These are phyloP conservation scores for Didymella pomorum DNA, from an alignment of 2,329 filamentous ascomycete genomes.

Conservation along the genomic window DNA sequence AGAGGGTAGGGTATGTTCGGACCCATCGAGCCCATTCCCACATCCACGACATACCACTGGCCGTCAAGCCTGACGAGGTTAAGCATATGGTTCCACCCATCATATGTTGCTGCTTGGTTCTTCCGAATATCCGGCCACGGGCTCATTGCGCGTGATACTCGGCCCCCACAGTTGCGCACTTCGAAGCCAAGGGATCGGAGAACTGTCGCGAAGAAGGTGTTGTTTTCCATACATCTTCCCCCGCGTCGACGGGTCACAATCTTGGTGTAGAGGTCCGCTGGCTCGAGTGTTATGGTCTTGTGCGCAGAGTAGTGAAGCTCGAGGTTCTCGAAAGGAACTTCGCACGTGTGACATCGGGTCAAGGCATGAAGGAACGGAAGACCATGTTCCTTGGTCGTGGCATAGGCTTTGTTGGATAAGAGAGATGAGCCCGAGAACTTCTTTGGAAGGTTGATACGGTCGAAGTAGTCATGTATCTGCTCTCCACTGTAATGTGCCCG, in stretches of 20 bases:
- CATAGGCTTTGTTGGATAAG: slow-evolving; percentile 7
- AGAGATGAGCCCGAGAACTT: slow-evolving; percentile 14
- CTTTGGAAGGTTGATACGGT: slow-evolving; percentile 11
- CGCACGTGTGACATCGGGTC: slow-evolving; percentile 9
- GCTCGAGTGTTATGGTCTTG: slow-evolving; percentile 54
- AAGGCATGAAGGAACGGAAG: slow-evolving; percentile 20
- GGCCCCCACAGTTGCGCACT: slow-evolving; percentile 32
- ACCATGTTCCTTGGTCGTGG: slow-evolving; percentile 13
- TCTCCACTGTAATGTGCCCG: slow-evolving; percentile 12
- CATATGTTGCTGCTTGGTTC: slow-evolving; percentile 21
- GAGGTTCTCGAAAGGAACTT: slow-evolving; percentile 22
- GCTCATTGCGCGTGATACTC: slow-evolving; percentile 26
- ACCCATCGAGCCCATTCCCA: slow-evolving; percentile 44
- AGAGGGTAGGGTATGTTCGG: slow-evolving; percentile 23
- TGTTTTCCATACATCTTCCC: slow-evolving; percentile 67
- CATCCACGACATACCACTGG: slow-evolving; percentile 43
- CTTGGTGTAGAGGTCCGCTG: slow-evolving; percentile 58
- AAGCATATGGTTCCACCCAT: slow-evolving; percentile 50
- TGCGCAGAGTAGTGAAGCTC: slow-evolving; percentile 48
- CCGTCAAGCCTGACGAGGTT: slow-evolving; percentile 46
- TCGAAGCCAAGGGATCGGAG: slow-evolving; percentile 59
- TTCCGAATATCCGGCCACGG: slow-evolving; percentile 20
- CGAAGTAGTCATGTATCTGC: slow-evolving; percentile 19
- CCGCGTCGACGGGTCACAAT: slow-evolving; percentile 55
- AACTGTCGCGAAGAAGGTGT: slow-evolving; percentile 59